Evolutionary conservation across 2,329 filamentous ascomycete genomes (phyloP).

Genomic region (Stenocarpella maydis): DNA sequence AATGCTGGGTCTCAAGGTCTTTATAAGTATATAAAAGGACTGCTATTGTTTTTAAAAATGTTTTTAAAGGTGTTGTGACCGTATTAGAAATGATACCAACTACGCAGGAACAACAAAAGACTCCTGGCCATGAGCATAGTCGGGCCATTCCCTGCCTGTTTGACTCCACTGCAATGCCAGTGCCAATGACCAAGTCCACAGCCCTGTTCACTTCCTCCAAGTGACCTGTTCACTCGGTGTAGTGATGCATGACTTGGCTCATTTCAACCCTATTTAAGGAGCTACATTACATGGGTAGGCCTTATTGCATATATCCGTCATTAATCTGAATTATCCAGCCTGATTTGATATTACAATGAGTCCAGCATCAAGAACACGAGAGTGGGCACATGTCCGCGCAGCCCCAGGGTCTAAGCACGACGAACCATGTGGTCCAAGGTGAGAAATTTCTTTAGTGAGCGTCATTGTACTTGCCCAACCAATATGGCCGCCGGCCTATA

Average conservation of each 20-base stretch:
- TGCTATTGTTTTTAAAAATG: too few species aligned
- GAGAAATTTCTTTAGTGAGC: not conserved
- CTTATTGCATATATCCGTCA: accelerated
- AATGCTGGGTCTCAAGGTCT: too few species aligned
- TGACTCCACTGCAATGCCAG: not conserved
- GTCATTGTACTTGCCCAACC: not conserved
- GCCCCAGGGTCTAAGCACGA: not conserved
- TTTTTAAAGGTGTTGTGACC: too few species aligned
- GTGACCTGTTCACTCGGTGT: constrained; percentile 14
- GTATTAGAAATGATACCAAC: too few species aligned
- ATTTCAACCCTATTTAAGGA: not conserved
- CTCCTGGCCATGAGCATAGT: not conserved
- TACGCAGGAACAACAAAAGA: too few species aligned
- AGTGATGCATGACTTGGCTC: not conserved
- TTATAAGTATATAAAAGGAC: too few species aligned
- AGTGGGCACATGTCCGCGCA: constrained; percentile 6
- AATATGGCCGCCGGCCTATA: not conserved
- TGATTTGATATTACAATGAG: not conserved
- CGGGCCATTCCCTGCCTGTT: too few species aligned
- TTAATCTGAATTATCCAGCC: accelerated
- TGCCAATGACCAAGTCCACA: not conserved
- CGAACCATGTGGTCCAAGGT: not conserved
- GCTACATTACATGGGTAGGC: too few species aligned
- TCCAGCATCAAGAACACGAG: not conserved
- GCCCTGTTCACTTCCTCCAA: too few species aligned